phyloP scores from a whole-genome alignment of 1,284 basidiomycete genomes.

The Malassezia dermatis region DNA sequence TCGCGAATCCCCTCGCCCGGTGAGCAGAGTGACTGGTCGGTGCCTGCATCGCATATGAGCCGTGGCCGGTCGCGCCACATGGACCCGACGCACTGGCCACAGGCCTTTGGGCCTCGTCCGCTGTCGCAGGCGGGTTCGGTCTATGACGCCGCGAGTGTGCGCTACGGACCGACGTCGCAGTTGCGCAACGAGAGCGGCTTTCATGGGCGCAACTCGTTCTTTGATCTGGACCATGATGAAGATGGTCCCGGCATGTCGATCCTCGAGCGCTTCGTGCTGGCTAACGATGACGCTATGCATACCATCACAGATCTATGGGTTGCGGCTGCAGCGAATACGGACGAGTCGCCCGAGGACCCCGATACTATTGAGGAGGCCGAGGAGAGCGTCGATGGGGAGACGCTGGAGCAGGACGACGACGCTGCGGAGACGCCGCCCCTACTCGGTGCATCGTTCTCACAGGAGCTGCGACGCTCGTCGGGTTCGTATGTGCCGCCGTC shows the following conservation, averaged over 20 bases:
- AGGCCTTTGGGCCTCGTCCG: background rate
- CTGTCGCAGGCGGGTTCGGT: background rate
- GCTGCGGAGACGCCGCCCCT: conserved; percentile 2
- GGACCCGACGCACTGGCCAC: background rate
- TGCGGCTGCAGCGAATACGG: conserved; percentile 68
- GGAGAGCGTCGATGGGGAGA: conserved; percentile 29
- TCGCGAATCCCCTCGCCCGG: background rate
- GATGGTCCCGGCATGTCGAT: conserved; percentile 50
- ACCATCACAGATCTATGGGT: conserved; percentile 86
- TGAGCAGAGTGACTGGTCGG: background rate
- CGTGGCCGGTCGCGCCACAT: background rate
- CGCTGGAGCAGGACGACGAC: conserved; percentile 7
- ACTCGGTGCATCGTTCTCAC: background rate
- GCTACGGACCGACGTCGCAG: background rate
- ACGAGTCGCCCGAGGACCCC: conserved; percentile 51
- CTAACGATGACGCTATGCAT: conserved; percentile 78
- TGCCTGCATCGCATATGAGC: background rate
- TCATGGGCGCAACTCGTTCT: background rate
- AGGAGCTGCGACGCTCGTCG: background rate
- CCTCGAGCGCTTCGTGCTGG: conserved; percentile 58
- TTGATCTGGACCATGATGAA: background rate
- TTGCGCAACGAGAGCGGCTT: background rate
- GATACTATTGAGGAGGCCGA: conserved; percentile 47
- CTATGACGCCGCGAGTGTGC: background rate
- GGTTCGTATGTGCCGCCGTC: conserved; percentile 30